A percentile compares a stretch with the other conserved stretches of the same genome.
Conservation (phyloP, 306 rosid genomes). For the Alnus rubra region DNA sequence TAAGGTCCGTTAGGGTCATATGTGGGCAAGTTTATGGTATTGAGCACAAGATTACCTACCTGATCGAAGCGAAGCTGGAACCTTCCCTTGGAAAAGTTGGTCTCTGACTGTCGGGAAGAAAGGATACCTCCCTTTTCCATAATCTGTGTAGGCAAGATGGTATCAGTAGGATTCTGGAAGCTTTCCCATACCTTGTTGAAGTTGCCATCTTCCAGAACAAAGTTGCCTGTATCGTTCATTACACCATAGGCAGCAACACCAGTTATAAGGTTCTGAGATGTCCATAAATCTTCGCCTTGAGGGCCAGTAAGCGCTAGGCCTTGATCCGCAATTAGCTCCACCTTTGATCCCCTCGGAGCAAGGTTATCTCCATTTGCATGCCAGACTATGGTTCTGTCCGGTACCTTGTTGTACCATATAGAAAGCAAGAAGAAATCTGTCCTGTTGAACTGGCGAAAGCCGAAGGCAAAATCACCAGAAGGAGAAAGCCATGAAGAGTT, state of each 20-base stretch:
- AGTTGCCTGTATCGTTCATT: constrained; percentile 47
- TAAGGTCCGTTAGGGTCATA: constrained; percentile 19
- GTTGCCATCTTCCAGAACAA: constrained; percentile 31
- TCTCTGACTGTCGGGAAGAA: constrained; percentile 29
- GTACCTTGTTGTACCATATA: constrained; percentile 17
- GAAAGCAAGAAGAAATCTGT: constrained; percentile 25
- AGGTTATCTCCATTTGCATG: constrained; percentile 29
- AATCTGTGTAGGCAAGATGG: constrained; percentile 53
- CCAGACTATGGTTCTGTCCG: constrained; percentile 19
- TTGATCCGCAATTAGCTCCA: constrained; percentile 15
- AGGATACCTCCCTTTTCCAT: constrained; percentile 15
- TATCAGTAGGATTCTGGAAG: constrained; percentile 38
- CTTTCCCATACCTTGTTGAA: constrained; percentile 43
- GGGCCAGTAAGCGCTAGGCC: constrained; percentile 39
- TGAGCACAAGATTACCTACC: constrained; percentile 41
- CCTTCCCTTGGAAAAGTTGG: too few relatives aligned
- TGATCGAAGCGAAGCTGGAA: constrained; percentile 21
- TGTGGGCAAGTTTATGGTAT: neutral
- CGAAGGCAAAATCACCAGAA: constrained; percentile 37
- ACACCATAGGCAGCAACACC: constrained; percentile 20
- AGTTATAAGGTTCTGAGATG: neutral
- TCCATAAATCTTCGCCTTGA: constrained; percentile 34
- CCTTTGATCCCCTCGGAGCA: constrained; percentile 20
- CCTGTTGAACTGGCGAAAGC: constrained; percentile 12
- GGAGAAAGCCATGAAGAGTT: constrained; percentile 31